A percentile compares a stretch with the other conserved stretches of the same genome.
These are phyloP conservation scores for Exobasidium cylindrosporum DNA, from an alignment of 1,284 basidiomycete genomes.

Conservation along the genomic window DNA sequence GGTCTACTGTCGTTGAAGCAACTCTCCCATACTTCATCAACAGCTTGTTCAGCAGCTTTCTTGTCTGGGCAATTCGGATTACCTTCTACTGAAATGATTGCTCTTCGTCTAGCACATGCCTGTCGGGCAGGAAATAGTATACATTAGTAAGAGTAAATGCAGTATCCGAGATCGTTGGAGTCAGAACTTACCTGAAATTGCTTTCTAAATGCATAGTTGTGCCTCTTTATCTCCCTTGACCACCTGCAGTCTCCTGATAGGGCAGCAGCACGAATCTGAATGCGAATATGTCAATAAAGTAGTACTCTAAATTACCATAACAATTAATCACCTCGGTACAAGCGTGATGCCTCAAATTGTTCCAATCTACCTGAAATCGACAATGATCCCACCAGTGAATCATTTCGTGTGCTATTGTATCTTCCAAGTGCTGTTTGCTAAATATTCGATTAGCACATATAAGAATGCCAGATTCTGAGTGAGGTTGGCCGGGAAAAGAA, in stretches of 20 bases:
- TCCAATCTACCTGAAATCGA: constrained; percentile 89
- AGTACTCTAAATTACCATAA: background rate
- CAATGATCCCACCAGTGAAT: constrained; percentile 95
- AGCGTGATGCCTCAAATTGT: constrained; percentile 84
- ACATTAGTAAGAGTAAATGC: constrained; percentile 5
- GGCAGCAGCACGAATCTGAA: constrained; percentile 82
- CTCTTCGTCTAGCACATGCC: constrained; percentile 83
- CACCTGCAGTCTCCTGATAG: constrained; percentile 87
- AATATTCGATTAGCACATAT: constrained; percentile 57
- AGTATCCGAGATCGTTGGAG: constrained; percentile 84
- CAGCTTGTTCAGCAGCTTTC: constrained; percentile 76
- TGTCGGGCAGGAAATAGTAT: constrained; percentile 47
- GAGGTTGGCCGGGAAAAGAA: constrained; percentile 19
- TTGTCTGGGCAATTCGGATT: constrained; percentile 73
- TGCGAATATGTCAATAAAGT: no score
- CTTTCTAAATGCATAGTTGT: constrained; percentile 78
- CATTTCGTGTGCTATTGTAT: constrained; percentile 88
- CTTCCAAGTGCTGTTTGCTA: constrained; percentile 81
- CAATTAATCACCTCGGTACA: constrained; percentile 76
- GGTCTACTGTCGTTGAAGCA: constrained; percentile 93
- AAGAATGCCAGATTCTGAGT: constrained; percentile 35
- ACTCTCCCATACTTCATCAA: constrained; percentile 94
- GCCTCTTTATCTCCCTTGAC: constrained; percentile 70
- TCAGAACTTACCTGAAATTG: constrained; percentile 59
- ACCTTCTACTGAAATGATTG: constrained; percentile 73